Base-by-base conservation (phyloP, 345 rosid species). In the Iberis pinnata region DNA sequence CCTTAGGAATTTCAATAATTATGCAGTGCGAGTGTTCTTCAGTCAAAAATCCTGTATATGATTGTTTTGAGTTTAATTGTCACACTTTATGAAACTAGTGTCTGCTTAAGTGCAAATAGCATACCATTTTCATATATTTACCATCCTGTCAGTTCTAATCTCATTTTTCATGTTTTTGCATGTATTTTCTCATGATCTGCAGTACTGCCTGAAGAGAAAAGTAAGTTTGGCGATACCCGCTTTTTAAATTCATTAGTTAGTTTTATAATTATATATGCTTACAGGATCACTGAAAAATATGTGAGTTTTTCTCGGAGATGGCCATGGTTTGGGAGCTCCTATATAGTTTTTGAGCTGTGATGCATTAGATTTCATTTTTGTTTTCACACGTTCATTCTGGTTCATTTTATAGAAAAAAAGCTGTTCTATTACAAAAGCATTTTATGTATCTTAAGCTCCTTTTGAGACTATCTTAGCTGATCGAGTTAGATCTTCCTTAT, bases 171-270 rank as follows among this genome's bases (percentile, higher is more conserved):
- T 64, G 64, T 49, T 59, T 68, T 61, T 70, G 72, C 77, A 73
- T 82, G 76, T 67, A 53, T 39, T 26, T 27, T 43, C 50, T 14
- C 45, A 20, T 67, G 78, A 60, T 33, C 67, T 64, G 73, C 94
- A 92, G 98, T 81, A 61, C 83, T 92, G 76, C 94, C 90, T 1
- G 82, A 83, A 75, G 98, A 92, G 61, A 72, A 66, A 77, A 85
- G 98, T 92, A 81, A 83, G 98, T 67, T 53, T 49, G 33, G 39
- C 47, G 48, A 51, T 49, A 35, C 31, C 60, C 17, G 14, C 33
- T 49, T 22, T 37, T 63, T 42, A 19, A 18, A 33, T 54, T 20
- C 9, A 59, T 63, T 24, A n/a, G 41, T 31, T 26, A 48, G 44
- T 53, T 70, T 13, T 60, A 46, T 64, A 50, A 14, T 25, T 31